phyloP scores from a whole-genome alignment of 371 early-diverging fungal species.

The Mucor racemosus region DNA sequence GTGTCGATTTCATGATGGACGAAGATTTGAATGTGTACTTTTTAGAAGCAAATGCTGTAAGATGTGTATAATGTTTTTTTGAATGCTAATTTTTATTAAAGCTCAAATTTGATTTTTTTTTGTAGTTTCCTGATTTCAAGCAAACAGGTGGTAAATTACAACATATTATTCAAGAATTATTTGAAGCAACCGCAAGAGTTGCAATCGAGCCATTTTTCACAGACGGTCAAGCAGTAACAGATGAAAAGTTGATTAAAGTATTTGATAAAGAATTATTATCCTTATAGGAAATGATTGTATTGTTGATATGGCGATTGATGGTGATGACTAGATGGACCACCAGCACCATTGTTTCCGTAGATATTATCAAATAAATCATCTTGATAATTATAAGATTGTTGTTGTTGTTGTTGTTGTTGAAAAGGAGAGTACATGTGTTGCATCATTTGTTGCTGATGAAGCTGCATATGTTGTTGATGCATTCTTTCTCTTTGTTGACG shows the following conservation, averaged over 20 bases:
- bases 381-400: background rate
- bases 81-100: background rate
- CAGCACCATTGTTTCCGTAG: background rate
- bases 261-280: conserved; percentile 47
- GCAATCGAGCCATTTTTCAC: conserved; percentile 54
- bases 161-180: conserved; percentile 63
- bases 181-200: conserved; percentile 57
- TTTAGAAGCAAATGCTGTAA: conserved; percentile 73
- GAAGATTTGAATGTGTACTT: conserved; percentile 56
- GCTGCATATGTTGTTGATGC: conserved; percentile 1
- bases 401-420: conserved; percentile 1
- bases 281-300: conserved; percentile 8
- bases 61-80: conserved; percentile 3
- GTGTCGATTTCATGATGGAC: conserved; percentile 74
- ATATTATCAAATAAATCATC: background rate
- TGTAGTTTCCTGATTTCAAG: conserved; percentile 73
- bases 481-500: background rate
- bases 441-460: conserved; percentile 11
- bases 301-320: background rate
- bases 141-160: conserved; percentile 68
- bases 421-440: conserved; percentile 1
- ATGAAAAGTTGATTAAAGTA: conserved; percentile 41
- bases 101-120: background rate
- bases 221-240: conserved; percentile 13
- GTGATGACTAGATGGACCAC: too few species aligned